phyloP scores from a whole-genome alignment of 768 basidiomycete species.

The Podaxis carcinomalis region DNA sequence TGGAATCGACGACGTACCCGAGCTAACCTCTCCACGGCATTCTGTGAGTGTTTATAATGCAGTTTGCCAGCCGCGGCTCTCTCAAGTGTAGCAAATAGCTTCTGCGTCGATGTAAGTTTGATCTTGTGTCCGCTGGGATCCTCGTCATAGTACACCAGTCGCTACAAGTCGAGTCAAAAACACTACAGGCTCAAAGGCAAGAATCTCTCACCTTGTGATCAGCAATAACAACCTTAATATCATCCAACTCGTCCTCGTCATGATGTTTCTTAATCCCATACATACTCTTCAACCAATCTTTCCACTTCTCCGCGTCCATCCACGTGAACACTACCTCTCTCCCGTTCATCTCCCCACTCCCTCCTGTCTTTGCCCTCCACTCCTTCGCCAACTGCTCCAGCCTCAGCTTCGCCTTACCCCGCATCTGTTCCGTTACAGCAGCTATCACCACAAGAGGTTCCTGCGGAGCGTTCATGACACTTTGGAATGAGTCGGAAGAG shows the following conservation, averaged over 20 bases:
- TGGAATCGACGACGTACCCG: slow-evolving; percentile 37
- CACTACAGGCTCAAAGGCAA: background rate
- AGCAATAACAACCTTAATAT: slow-evolving; percentile 60
- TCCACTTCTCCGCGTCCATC: slow-evolving; percentile 87
- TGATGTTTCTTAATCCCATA: slow-evolving; percentile 55
- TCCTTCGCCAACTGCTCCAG: slow-evolving; percentile 49
- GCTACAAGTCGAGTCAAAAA: slow-evolving; percentile 31
- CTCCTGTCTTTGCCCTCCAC: slow-evolving; percentile 50
- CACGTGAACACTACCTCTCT: slow-evolving; percentile 78
- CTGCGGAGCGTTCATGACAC: slow-evolving; percentile 78
- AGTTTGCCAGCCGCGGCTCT: slow-evolving; percentile 51
- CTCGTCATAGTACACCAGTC: slow-evolving; percentile 70
- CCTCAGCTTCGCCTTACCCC: slow-evolving; percentile 38
- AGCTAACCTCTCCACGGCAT: slow-evolving; percentile 59
- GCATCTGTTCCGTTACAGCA: slow-evolving; percentile 35
- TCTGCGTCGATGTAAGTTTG: slow-evolving; percentile 42
- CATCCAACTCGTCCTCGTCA: slow-evolving; percentile 27
- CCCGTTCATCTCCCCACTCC: slow-evolving; percentile 35
- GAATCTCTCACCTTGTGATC: slow-evolving; percentile 64
- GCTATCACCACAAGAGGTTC: slow-evolving; percentile 77
- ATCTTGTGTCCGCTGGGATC: slow-evolving; percentile 56
- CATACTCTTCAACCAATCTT: slow-evolving; percentile 87
- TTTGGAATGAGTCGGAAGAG: slow-evolving; percentile 73
- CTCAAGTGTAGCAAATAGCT: slow-evolving; percentile 69
- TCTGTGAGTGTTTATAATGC: slow-evolving; percentile 62